Percentiles rank a stretch among this genome's conserved stretches.
Conservation (phyloP, 179 eudicot genomes). For the Carnegiea gigantea region DNA sequence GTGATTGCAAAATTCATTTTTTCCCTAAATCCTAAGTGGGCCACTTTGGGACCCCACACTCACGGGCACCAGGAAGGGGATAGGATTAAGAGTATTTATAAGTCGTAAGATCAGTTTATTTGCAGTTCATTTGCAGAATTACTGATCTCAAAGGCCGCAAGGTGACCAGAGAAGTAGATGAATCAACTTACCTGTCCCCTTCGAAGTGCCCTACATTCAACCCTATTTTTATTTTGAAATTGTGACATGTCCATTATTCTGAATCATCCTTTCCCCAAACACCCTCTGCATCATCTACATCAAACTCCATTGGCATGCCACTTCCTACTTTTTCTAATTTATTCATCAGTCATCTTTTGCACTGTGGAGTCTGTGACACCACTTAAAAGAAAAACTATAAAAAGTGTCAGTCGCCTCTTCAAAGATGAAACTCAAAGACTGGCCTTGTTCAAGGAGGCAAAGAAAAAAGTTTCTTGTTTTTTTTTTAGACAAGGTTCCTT, state of each 20-base stretch:
- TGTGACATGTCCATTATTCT: background rate
- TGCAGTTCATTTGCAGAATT: background rate
- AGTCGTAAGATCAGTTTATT: background rate
- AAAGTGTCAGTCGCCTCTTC: background rate
- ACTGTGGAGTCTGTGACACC: background rate
- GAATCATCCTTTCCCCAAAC: background rate
- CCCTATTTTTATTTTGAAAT: background rate
- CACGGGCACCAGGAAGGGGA: background rate
- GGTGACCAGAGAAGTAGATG: background rate
- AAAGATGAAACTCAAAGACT: background rate
- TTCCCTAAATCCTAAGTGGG: background rate
- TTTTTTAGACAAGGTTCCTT: background rate
- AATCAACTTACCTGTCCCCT: background rate
- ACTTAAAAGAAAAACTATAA: background rate
- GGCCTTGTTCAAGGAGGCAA: background rate
- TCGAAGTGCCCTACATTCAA: background rate
- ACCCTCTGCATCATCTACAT: background rate
- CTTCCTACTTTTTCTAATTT: background rate
- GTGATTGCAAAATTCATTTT: background rate
- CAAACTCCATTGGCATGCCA: slow-evolving; percentile 4
- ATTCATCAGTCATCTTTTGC: background rate
- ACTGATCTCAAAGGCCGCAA: background rate
- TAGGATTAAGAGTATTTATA: background rate
- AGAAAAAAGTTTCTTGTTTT: background rate
- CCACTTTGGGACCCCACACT: background rate